Conservation (phyloP, 2,329 filamentous ascomycete genomes). For the Exophiala oligosperma region DNA sequence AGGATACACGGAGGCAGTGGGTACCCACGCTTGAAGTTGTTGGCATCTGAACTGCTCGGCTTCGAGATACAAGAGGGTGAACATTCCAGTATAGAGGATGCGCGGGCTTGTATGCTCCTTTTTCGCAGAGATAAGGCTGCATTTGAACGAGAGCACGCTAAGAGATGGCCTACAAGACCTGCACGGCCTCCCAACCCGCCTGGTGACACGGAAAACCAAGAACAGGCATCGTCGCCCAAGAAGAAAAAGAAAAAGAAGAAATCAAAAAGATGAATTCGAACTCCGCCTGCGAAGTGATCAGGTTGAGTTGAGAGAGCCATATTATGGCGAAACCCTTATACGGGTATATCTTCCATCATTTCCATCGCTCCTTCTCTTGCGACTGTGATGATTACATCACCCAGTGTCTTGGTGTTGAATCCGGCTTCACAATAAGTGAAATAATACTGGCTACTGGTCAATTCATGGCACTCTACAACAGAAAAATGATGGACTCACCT, state of each 20-base stretch:
- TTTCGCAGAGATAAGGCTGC: slow-evolving; percentile 79
- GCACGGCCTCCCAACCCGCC: background rate
- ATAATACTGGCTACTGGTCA: slow-evolving; percentile 58
- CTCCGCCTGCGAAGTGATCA: background rate
- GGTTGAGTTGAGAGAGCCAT: slow-evolving; percentile 1
- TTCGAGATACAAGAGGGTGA: slow-evolving; percentile 60
- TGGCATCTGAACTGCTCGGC: slow-evolving; percentile 59
- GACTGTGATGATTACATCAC: slow-evolving; percentile 71
- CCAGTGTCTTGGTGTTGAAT: slow-evolving; percentile 69
- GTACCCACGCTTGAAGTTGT: slow-evolving; percentile 54
- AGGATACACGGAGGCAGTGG: slow-evolving; percentile 52
- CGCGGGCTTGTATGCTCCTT: slow-evolving; percentile 83
- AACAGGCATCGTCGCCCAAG: slow-evolving; percentile 40
- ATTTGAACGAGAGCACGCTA: slow-evolving; percentile 79
- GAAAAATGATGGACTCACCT: slow-evolving; percentile 46
- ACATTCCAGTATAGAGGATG: slow-evolving; percentile 71
- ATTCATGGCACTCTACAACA: background rate
- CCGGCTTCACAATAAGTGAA: slow-evolving; percentile 75
- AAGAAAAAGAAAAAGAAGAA: slow-evolving; percentile 47
- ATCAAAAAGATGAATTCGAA: slow-evolving; percentile 33
- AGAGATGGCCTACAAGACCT: slow-evolving; percentile 42
- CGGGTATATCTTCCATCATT: slow-evolving; percentile 69
- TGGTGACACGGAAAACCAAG: background rate
- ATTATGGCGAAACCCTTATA: slow-evolving; percentile 40
- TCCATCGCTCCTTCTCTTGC: slow-evolving; percentile 50